phyloP scores from a whole-genome alignment of 441 rosid genomes.

The Pelargonium cotyledonis region DNA sequence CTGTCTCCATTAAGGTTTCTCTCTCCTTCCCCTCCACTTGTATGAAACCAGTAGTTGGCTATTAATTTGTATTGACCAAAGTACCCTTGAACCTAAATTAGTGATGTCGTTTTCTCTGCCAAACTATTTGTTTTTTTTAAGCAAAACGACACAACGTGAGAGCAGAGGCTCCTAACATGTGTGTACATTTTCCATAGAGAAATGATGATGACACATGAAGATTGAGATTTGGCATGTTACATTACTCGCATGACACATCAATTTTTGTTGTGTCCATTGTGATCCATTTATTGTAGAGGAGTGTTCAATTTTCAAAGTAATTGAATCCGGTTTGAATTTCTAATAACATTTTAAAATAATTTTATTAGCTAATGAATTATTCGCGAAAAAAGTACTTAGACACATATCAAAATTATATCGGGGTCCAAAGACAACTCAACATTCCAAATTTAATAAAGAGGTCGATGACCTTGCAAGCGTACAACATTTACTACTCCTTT shows the following conservation, averaged over 20 bases:
- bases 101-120: neutral
- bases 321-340: too few species aligned
- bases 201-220: neutral
- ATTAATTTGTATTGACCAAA: neutral
- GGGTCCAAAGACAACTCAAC: too few species aligned
- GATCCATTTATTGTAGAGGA: neutral
- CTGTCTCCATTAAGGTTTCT: slow-evolving; percentile 1
- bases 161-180: neutral
- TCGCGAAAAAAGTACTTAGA: too few species aligned
- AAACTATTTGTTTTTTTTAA: neutral
- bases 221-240: neutral
- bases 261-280: neutral
- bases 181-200: neutral
- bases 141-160: neutral
- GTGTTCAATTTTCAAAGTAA: neutral
- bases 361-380: too few species aligned
- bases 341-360: too few species aligned
- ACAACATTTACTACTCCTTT: too few species aligned
- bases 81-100: neutral
- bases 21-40: neutral
- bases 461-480: too few species aligned
- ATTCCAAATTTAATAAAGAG: too few species aligned
- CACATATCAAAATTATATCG: too few species aligned
- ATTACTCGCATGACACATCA: neutral
- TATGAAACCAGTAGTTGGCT: neutral